These are phyloP conservation scores for Mycena sp. DNA, from an alignment of 1,284 basidiomycete genomes.

Conservation along the genomic window DNA sequence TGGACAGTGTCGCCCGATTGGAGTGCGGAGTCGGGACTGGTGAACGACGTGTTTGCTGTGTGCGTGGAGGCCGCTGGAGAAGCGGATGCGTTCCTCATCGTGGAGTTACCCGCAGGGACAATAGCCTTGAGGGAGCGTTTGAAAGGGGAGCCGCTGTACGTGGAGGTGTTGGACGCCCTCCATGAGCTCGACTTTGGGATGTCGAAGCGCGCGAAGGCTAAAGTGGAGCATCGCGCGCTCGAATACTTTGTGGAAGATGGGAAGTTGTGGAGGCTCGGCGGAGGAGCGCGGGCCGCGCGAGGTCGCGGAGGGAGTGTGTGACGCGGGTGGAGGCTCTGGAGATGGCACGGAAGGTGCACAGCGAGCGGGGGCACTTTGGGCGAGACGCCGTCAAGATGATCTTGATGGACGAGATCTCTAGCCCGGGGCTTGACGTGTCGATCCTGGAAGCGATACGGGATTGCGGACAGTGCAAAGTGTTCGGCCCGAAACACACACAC, in stretches of 20 bases:
- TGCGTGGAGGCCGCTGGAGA: neutral
- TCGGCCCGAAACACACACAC: constrained; percentile 39
- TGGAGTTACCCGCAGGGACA: neutral
- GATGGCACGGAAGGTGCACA: constrained; percentile 33
- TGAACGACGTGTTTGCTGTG: constrained; percentile 36
- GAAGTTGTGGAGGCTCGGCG: too few relatives aligned
- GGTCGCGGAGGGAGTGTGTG: constrained; percentile 30
- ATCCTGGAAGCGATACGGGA: constrained; percentile 40
- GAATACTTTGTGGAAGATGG: constrained; percentile 44
- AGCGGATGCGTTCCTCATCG: neutral
- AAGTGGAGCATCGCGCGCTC: constrained; percentile 37
- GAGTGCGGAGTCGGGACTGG: constrained; percentile 38
- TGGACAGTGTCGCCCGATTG: constrained; percentile 44
- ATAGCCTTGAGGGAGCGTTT: constrained; percentile 3
- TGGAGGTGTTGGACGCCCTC: constrained; percentile 14
- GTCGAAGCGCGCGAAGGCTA: constrained; percentile 7
- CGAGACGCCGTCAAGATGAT: constrained; percentile 40
- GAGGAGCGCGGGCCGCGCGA: constrained; percentile 33
- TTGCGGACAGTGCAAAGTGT: constrained; percentile 42
- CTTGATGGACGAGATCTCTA: constrained; percentile 37
- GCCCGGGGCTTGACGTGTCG: constrained; percentile 41
- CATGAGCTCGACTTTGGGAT: constrained; percentile 3
- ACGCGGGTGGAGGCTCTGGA: constrained; percentile 30
- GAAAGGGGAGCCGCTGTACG: too few relatives aligned
- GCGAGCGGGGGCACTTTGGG: constrained; percentile 40